Evolutionary conservation across 164 flowering plant genomes (phyloP), one percentile per base, ranked within the genome.

Genomic region (Stephania cephalantha): DNA sequence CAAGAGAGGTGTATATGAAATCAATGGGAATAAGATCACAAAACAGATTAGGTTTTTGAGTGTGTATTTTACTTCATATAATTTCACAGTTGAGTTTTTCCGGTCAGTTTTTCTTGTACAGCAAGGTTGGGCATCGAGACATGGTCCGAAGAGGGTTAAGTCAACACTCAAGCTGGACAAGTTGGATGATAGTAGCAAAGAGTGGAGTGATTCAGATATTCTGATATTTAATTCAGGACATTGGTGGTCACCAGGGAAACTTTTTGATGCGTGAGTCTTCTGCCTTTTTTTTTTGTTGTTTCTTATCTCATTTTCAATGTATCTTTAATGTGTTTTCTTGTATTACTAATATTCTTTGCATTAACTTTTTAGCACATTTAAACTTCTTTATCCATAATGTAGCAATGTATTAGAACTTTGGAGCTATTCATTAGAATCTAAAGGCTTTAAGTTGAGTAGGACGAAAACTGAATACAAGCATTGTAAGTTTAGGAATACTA

Each of bases 161-260:
- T 79, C 86, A 12, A 80, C 90, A 0, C 83, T 91, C 7, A 85
- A 73, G 81, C 79, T 93, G 71, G 98, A 93, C 77, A 79, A 79
- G 77, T 46, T 93, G 83, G 96, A 91, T 78, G 83, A 80, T 70
- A 86, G 88, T 52, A 84, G 85, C 73, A 75, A 82, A 50, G 85
- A 85, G 78, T 91, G 96, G 98, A 82, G 85, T 77, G 79, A 89
- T 81, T 80, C 98, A 30, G 98, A 93, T 82, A 73, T 88, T 79
- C 84, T 93, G 53, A 81, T 93, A 70, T 93, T 93, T 71, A 93
- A 93, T 78, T 78, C 98, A 25, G 98, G 98, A 13, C 96, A 91
- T 10, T 93, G 98, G 98, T 93, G 98, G 98, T 87, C 85, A 0
- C 85, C 81, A 1, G 86, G 84, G 71, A 90, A 90, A 80, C 88